Percentiles rank a stretch among this genome's conserved stretches.
Evolutionary conservation across 2,329 filamentous ascomycete species (phyloP).

Genomic region (Neocucurbitaria cava): DNA sequence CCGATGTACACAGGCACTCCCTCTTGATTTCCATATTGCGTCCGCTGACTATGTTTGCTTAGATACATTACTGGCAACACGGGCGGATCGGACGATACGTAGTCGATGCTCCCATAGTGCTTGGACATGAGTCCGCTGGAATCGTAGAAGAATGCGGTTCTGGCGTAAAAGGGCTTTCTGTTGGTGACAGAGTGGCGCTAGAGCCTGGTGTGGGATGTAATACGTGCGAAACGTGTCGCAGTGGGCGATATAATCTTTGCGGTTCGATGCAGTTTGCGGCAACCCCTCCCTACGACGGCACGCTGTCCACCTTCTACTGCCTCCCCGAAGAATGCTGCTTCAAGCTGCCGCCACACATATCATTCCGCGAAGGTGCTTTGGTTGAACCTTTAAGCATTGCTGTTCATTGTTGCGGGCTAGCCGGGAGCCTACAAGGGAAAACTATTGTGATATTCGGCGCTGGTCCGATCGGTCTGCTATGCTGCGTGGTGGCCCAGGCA

Average conservation of each 20-base stretch:
- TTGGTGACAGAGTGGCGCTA: constrained; percentile 33
- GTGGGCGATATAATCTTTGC: constrained; percentile 28
- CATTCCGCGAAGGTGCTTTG: constrained; percentile 24
- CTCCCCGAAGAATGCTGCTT: constrained; percentile 26
- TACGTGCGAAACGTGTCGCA: constrained; percentile 14
- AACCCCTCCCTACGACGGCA: constrained; percentile 25
- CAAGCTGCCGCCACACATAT: constrained; percentile 20
- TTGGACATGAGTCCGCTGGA: constrained; percentile 34
- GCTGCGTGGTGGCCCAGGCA: constrained; percentile 78
- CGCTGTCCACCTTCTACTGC: constrained; percentile 18
- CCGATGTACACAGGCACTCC: constrained; percentile 50
- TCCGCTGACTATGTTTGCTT: neutral
- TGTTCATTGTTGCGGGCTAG: constrained; percentile 17
- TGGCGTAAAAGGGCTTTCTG: constrained; percentile 21
- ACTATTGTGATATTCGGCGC: constrained; percentile 50
- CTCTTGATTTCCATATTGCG: neutral
- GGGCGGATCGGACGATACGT: constrained; percentile 23
- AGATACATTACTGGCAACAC: constrained; percentile 53
- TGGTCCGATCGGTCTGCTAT: constrained; percentile 75
- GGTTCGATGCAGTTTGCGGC: constrained; percentile 27
- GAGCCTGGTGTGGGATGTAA: constrained; percentile 34
- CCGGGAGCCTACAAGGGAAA: constrained; percentile 24
- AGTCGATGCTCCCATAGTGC: constrained; percentile 23
- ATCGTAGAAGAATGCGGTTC: constrained; percentile 21
- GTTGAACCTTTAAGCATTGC: constrained; percentile 28